Evolutionary conservation across 495 filamentous ascomycete genomes (phyloP).

Genomic region (Aspergillus funiculosus): DNA sequence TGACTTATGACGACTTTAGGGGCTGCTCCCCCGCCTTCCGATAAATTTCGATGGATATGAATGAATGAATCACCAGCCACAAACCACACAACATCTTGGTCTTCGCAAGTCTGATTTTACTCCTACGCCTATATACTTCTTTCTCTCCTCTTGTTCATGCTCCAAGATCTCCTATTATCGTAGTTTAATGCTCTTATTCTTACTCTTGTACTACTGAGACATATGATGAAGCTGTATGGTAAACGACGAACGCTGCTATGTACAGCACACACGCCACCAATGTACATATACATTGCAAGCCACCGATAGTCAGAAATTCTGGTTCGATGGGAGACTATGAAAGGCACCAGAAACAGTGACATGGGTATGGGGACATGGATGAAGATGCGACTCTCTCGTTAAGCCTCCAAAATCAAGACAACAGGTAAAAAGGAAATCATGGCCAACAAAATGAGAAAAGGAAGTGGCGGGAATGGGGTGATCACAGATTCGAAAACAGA

Average conservation of each 20-base stretch:
- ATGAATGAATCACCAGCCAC: no score
- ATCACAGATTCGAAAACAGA: conserved; percentile 12
- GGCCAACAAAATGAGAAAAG: conserved; percentile 17
- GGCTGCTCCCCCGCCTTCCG: no score
- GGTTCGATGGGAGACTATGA: conserved; percentile 21
- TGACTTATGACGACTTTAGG: no score
- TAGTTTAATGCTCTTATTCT: conserved; percentile 4
- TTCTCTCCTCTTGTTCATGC: not conserved
- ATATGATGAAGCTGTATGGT: conserved; percentile 13
- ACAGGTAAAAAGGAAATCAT: conserved; percentile 19
- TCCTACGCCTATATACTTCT: not conserved
- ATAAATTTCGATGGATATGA: no score
- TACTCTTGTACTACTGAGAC: conserved; percentile 9
- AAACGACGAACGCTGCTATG: conserved; percentile 26
- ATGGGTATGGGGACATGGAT: conserved; percentile 19
- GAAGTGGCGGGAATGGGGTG: conserved; percentile 7
- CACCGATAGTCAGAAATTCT: conserved; percentile 16
- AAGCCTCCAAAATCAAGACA: conserved; percentile 20
- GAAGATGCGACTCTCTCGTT: conserved; percentile 19
- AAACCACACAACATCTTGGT: no score
- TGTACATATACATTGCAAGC: conserved; percentile 34
- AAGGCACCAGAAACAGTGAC: conserved; percentile 22
- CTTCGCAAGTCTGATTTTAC: no score
- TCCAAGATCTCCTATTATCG: no score
- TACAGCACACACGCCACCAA: conserved; percentile 31